Evolutionary conservation across 768 basidiomycete species (phyloP), one percentile per base, ranked within the genome.

Genomic region (Amanita fuliginea): DNA sequence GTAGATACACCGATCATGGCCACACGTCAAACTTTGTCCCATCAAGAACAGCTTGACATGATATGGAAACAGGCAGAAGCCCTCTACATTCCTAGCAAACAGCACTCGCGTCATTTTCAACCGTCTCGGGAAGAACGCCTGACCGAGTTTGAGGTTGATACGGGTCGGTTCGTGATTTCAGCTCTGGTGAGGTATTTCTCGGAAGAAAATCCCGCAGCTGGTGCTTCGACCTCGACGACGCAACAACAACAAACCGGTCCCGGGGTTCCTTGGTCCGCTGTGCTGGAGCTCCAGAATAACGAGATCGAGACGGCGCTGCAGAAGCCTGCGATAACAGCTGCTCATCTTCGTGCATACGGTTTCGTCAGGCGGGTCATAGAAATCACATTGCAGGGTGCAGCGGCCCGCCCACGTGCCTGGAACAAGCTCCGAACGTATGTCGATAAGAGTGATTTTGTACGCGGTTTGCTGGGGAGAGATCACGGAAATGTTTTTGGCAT

Each of bases 401-500:
- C 30, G 16, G 44, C 39, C 16, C 11, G 42, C 43, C 40, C 50
- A 4, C 34, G 35, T 4, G 41, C 58, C 16, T 46, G 54, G 9
- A 52, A 58, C 6, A 46, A 32, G 22, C 54, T 63, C 8, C 53
- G 52, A 41, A 51, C 39, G 11, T 75, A 68, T 45, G 58, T 75
- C 3, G 57, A 67, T 18, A 70, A 66, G 8, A 68, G 70, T 7
- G 59, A 62, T n/a, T 65, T 64, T 36, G 68, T 78, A 28, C 75
- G 81, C n/a, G 71, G 67, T 1, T 63, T 81, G 8, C 63, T 83
- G 14, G 71, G 71, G 13, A 72, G 81, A 10, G 81, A 83, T 52
- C 71, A 74, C 19, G 81, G 81, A 18, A 84, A 84, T 53, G 72
- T 78, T 6, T 84, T 85, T 52, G 83, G 82, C 13, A 73, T 85